Evolutionary conservation across 2,329 filamentous ascomycete genomes (phyloP), one percentile per base, ranked within the genome.

Genomic region (Cladosporium sp.): DNA sequence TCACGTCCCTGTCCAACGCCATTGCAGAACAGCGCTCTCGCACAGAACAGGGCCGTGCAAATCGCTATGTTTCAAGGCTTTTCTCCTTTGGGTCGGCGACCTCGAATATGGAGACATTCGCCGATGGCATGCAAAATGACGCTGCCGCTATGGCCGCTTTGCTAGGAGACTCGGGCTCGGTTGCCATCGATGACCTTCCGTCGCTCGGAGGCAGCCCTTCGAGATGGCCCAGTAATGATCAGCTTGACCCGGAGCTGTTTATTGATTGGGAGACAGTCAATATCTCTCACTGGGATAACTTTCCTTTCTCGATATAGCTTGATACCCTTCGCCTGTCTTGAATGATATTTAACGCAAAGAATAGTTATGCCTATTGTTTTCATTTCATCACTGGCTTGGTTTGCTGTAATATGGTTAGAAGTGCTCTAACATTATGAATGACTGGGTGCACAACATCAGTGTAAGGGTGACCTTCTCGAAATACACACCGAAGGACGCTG

Each of bases 1-100:
- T 88, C 2, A 69, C 52, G n/a, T 69, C 69, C 1, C 67, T 74
- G 14, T 69, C 65, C 12, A 69, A 71, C 21, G 69, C 71, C 16
- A 68, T 72, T 16, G 33, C 66, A 53, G 50, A 59, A 29, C 62
- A 64, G 52, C 62, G 60, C 14, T 62, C 44, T 1, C 49, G 60
- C 21, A 23, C 31, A 2, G 60, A 62, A 18, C 60, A 49, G 2
- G 53, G 49, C 28, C 60, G 60, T n/a, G 49, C 29, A 3, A 55
- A 49, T 18, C 60, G 60, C 23, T 62, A 62, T 33, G 60, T 62
- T 1, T 62, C 60, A 1, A 52, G 60, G 14, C 49, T 62, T 2
- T 62, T 62, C 60, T 62, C 60, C 4, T 37, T 62, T 5, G 60
- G 49, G 5, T 62, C 60, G 11, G 26, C 60, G 1, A 49, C 46